Percentiles rank a stretch among this genome's conserved stretches.
Evolutionary conservation across 768 basidiomycete species (phyloP).

Genomic region (Lactarius vividus): DNA sequence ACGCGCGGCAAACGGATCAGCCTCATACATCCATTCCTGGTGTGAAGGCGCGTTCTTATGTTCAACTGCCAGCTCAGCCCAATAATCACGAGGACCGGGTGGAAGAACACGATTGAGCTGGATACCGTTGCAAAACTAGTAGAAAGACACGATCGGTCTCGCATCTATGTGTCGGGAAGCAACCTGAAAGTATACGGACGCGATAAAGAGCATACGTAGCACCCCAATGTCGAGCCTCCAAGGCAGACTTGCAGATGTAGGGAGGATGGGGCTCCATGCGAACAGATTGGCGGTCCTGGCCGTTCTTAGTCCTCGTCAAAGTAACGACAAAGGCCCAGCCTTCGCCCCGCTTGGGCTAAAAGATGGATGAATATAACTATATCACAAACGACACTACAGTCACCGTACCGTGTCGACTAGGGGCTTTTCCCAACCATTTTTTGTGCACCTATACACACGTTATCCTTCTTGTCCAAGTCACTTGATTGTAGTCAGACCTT

Average conservation of each 20-base stretch:
- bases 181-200: conserved; percentile 47
- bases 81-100: conserved; percentile 82
- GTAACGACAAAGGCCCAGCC: conserved; percentile 67
- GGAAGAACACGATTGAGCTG: conserved; percentile 77
- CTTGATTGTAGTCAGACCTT: conserved; percentile 42
- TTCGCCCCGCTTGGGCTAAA: conserved; percentile 46
- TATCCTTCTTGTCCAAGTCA: not conserved
- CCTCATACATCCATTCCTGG: conserved; percentile 81
- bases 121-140: conserved; percentile 70
- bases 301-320: conserved; percentile 64
- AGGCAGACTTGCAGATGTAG: conserved; percentile 58
- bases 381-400: not conserved
- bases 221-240: conserved; percentile 90
- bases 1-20: conserved; percentile 79
- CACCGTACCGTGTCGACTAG: conserved; percentile 64
- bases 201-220: conserved; percentile 86
- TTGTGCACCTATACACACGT: conserved; percentile 65
- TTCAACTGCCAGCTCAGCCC: conserved; percentile 70
- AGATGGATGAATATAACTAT: conserved; percentile 21
- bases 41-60: conserved; percentile 68
- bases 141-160: conserved; percentile 29
- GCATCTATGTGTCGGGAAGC: conserved; percentile 22
- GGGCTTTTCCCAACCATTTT: conserved; percentile 86
- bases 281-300: conserved; percentile 56
- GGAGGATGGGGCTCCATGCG: conserved; percentile 73